These are phyloP conservation scores for Picea abies DNA, from an alignment of 83 land plant genomes.

Conservation along the genomic window DNA sequence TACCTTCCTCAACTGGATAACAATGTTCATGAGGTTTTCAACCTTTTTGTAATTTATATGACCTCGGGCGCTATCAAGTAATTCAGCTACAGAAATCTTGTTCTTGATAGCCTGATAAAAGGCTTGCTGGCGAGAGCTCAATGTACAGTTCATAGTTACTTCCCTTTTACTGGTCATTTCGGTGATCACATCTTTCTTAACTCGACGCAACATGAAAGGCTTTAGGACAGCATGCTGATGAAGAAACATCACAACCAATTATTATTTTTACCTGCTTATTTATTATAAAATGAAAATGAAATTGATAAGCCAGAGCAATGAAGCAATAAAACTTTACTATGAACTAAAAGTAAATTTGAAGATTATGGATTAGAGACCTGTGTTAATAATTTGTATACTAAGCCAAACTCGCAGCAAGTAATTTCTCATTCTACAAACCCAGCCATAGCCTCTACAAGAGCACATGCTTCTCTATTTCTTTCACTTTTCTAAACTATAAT, in stretches of 20 bases:
- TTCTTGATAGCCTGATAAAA: constrained; percentile 98
- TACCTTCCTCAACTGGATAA: constrained; percentile 92
- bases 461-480: background rate
- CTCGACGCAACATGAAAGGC: constrained; percentile 98
- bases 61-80: constrained; percentile 77
- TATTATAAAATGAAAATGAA: background rate
- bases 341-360: background rate
- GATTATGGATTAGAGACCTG: background rate
- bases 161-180: constrained; percentile 95
- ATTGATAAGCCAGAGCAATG: background rate
- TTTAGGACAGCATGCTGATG: constrained; percentile 95
- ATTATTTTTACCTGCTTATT: background rate
- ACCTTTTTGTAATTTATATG: constrained; percentile 88
- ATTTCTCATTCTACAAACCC: background rate
- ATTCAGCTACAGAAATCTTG: constrained; percentile 94
- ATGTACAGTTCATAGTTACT: constrained; percentile 82
- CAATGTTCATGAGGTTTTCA: constrained; percentile 97
- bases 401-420: background rate
- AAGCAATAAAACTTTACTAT: background rate
- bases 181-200: constrained; percentile 97
- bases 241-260: background rate
- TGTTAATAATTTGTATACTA: background rate
- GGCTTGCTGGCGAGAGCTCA: constrained; percentile 96
- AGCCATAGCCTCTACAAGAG: background rate
- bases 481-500: background rate